Percentiles rank a stretch among this genome's conserved stretches.
These are phyloP conservation scores for Pigoraptor vietnamica DNA, from an alignment of 78 protist genomes.

Conservation along the genomic window DNA sequence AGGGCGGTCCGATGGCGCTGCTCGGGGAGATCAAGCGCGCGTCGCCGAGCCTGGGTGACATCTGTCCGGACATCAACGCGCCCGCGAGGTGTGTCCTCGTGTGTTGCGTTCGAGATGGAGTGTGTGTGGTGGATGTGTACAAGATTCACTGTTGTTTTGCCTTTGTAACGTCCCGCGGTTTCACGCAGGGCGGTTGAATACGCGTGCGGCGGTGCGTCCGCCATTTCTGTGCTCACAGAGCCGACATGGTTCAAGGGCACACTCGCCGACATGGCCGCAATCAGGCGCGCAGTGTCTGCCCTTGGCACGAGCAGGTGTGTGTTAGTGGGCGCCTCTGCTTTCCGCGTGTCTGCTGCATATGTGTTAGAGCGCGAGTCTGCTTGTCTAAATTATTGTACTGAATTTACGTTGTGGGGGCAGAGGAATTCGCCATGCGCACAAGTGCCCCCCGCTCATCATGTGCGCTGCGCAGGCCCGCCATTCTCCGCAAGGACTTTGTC, in stretches of 20 bases:
- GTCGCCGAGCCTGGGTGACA: constrained; percentile 54
- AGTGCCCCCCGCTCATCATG: too few relatives aligned
- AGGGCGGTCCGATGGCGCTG: neutral
- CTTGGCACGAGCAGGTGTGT: neutral
- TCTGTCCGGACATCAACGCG: constrained; percentile 28
- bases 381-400: neutral
- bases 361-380: neutral
- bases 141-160: too few relatives aligned
- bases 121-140: neutral
- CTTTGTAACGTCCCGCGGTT: too few relatives aligned
- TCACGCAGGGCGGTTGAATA: neutral
- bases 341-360: neutral
- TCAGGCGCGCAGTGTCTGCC: neutral
- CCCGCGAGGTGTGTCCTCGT: constrained; percentile 3
- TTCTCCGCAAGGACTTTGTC: constrained; percentile 64
- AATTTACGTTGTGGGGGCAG: too few relatives aligned
- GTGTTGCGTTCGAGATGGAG: neutral
- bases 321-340: too few relatives aligned
- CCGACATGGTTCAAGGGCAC: constrained; percentile 64
- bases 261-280: constrained; percentile 35
- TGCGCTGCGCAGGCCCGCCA: neutral
- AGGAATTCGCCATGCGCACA: too few relatives aligned
- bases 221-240: constrained; percentile 62
- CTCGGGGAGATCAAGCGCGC: constrained; percentile 59
- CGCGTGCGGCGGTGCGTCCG: constrained; percentile 38